Base-by-base conservation (phyloP, 352 stramenopile species). In the Pythium dissimile region DNA sequence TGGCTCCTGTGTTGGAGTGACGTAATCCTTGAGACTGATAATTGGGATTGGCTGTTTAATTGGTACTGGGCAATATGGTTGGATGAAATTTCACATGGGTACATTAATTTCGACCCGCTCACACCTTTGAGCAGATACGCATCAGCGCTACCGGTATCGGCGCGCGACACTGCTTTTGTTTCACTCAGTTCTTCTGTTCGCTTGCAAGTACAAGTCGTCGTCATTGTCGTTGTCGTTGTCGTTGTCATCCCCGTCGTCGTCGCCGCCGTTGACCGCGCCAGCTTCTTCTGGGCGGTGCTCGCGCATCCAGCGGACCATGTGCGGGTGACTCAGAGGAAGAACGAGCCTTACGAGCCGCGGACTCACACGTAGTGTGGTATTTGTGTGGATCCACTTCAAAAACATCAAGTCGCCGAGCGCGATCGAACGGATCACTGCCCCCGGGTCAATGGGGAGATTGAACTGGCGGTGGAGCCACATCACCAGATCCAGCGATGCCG, bases 271-370 rank as follows among this genome's bases (percentile, higher is more conserved):
- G 16, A n/a, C 28, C 0, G 24, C 23, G 5, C 21, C 32, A n/a
- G 51, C 51, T 35, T 62, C 54, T 1, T 37, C 45, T 6, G 54
- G 54, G 2, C 54, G 21, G 23, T 62, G 27, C 37, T 34, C 28
- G 37, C 55, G 55, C 45, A 63, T 55, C 55, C 55, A 63, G 28
- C 37, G n/a, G 55, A 63, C 23, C 45, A 63, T 63, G 20, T 48
- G 45, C 21, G 55, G 18, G 46, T 63, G 55, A 8, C 38, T 46
- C 45, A 63, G 54, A 7, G 55, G 55, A n/a, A 63, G 27, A 13
- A 63, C 55, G 16, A 55, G 38, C 27, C 35, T 16, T 6, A 63
- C 26, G 28, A 63, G 39, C 5, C 48, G 37, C 23, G 55, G 46
- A 45, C 39, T 56, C 27, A 54, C 47, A 6, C 46, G 45, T 13